These are phyloP conservation scores for Xylaria cubensis DNA, from an alignment of 495 filamentous ascomycete genomes.

Conservation along the genomic window DNA sequence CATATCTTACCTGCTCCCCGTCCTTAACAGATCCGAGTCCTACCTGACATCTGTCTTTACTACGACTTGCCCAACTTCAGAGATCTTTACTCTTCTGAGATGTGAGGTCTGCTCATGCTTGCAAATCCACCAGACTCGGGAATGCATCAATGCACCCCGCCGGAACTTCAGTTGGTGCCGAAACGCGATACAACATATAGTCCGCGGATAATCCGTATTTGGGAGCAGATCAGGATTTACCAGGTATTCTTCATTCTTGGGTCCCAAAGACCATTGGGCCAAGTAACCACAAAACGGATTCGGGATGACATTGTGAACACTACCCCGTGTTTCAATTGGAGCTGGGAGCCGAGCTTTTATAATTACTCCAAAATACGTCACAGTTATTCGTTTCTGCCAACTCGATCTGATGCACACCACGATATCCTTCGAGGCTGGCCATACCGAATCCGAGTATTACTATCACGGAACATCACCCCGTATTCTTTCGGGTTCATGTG, in stretches of 20 bases:
- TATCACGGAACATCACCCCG: not conserved
- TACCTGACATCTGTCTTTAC: not conserved
- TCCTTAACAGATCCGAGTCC: not conserved
- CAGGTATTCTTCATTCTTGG: not conserved
- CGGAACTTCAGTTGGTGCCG: slow-evolving; percentile 11
- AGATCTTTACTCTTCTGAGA: not conserved
- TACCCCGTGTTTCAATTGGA: slow-evolving; percentile 4
- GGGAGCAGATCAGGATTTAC: not conserved
- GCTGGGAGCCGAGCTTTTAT: not conserved
- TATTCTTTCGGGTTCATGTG: not conserved
- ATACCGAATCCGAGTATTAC: slow-evolving; percentile 12
- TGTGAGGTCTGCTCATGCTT: not conserved
- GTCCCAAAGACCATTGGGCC: not conserved
- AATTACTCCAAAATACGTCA: not conserved
- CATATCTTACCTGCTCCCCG: not conserved
- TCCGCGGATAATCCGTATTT: not conserved
- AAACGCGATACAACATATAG: slow-evolving; percentile 11
- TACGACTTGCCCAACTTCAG: not conserved
- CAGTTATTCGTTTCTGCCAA: not conserved
- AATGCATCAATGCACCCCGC: not conserved
- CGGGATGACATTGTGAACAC: not conserved
- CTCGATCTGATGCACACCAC: not conserved
- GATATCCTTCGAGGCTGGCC: not conserved
- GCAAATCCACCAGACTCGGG: not conserved
- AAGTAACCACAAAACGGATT: not conserved